A percentile compares a stretch with the other conserved stretches of the same genome.
phyloP scores from a whole-genome alignment of 2,329 filamentous ascomycete genomes.

The Microdochium bolleyi region DNA sequence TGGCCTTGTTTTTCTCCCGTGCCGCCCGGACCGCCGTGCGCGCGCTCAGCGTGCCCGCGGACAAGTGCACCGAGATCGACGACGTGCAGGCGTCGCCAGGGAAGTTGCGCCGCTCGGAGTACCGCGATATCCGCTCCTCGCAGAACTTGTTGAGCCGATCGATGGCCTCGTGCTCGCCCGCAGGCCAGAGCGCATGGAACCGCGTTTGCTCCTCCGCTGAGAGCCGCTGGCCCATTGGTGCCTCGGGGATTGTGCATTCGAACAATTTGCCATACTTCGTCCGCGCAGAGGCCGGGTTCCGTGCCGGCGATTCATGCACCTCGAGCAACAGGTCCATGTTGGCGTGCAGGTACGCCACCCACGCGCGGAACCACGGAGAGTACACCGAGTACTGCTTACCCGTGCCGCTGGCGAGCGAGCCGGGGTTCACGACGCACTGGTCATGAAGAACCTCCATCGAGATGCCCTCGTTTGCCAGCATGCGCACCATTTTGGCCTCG shows the following conservation, averaged over 20 bases:
- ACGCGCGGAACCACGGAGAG: conserved; percentile 71
- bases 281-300: conserved; percentile 44
- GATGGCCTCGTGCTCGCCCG: conserved; percentile 65
- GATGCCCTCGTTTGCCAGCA: conserved; percentile 55
- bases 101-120: conserved; percentile 58
- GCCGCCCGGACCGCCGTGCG: conserved; percentile 61
- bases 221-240: conserved; percentile 56
- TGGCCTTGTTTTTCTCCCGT: conserved; percentile 35
- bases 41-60: conserved; percentile 57
- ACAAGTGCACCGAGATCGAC: conserved; percentile 62
- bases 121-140: conserved; percentile 51
- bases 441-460: conserved; percentile 69
- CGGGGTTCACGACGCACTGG: conserved; percentile 74
- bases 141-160: conserved; percentile 60
- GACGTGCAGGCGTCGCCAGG: conserved; percentile 58
- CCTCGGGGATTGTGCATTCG: conserved; percentile 47
- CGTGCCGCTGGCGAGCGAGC: conserved; percentile 53
- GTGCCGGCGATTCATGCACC: conserved; percentile 45
- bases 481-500: conserved; percentile 58
- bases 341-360: conserved; percentile 64
- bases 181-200: conserved; percentile 58
- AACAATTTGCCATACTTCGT: conserved; percentile 33
- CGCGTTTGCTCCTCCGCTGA: conserved; percentile 48
- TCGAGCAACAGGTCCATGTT: conserved; percentile 57
- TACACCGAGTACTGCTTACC: conserved; percentile 83